Evolutionary conservation across 495 filamentous ascomycete species (phyloP).

Genomic region (Hyphodiscus hymeniophilus): DNA sequence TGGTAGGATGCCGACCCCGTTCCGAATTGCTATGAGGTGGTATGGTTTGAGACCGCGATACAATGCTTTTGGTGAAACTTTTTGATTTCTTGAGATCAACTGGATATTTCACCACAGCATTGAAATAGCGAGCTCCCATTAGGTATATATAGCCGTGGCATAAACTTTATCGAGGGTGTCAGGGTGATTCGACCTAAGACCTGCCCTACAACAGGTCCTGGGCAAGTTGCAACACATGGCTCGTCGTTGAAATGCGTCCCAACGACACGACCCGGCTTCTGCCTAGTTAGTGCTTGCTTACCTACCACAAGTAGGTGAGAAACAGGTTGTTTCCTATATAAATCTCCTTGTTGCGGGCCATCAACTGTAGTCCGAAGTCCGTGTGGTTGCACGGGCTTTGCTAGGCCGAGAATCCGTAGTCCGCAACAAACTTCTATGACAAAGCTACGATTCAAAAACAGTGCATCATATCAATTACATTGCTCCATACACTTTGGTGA

Average conservation of each 20-base stretch:
- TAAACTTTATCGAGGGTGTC: constrained; percentile 17
- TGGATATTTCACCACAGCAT: constrained; percentile 14
- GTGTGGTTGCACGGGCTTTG: too few species aligned
- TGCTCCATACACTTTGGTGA: too few species aligned
- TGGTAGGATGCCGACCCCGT: constrained; percentile 12
- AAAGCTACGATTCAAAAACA: too few species aligned
- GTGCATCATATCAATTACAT: too few species aligned
- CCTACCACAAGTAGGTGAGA: constrained; percentile 13
- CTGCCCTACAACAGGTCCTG: too few species aligned
- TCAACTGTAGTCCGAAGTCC: too few species aligned
- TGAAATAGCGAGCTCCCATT: constrained; percentile 15
- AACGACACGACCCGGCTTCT: constrained; percentile 13
- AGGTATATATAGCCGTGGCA: constrained; percentile 18
- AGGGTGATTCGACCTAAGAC: too few species aligned
- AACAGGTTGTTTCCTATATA: constrained; percentile 11
- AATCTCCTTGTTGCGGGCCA: too few species aligned
- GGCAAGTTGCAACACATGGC: constrained; percentile 15
- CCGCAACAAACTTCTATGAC: too few species aligned
- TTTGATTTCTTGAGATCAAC: constrained; percentile 16
- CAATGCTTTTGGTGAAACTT: constrained; percentile 18
- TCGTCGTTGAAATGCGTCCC: constrained; percentile 16
- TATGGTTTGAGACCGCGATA: constrained; percentile 15
- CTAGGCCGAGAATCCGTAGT: too few species aligned
- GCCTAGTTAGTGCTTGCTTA: constrained; percentile 17
- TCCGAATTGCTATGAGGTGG: constrained; percentile 16